Evolutionary conservation across 768 basidiomycete species (phyloP), one percentile per base, ranked within the genome.

Genomic region (Mycena haematopus): DNA sequence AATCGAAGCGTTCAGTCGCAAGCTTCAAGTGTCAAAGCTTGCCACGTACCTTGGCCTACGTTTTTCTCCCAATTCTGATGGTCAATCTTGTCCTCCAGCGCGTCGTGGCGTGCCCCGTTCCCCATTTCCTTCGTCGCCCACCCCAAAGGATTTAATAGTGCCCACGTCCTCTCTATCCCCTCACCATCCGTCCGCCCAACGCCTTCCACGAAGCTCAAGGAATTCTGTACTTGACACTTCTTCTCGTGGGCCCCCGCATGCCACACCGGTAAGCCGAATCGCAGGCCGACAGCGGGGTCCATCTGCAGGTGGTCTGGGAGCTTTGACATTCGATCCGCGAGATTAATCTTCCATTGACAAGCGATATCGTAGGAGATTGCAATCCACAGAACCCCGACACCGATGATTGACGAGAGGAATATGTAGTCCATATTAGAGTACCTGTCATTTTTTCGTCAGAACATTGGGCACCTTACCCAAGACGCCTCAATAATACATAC

Each of bases 101-200:
- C 69, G 27, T 76, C 74, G 6, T 68, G 54, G 0, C 71, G 62
- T 1, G 63, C 56, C 0, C 74, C 73, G 0, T 69, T 67, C 0
- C 72, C 71, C 76, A 75, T 78, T 24, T 79, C 75, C 17, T 70
- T 69, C 0, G 74, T 77, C 35, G 71, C 71, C 2, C 57, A 63
- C 0, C 71, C 68, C 2, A 66, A 50, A 0, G 63, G 58, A 57
- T 79, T 77, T 2, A 72, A 38, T 0, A 55, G 56, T 0, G 75
- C 42, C 79, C 78, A 79, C 0, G 59, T 65, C 0, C 70, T 54
- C 44, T 80, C 78, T 0, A 63, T 60, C 6, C 54, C 63, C 46
- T 65, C 62, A 7, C 63, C 66, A 35, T 68, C 65, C 1, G 65
- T 65, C 6, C 52, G 52, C 6, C 66, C 68, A 2, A 59, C 61